Evolutionary conservation across 2,329 filamentous ascomycete species (phyloP).

Genomic region (Calonectria multiphialidica): DNA sequence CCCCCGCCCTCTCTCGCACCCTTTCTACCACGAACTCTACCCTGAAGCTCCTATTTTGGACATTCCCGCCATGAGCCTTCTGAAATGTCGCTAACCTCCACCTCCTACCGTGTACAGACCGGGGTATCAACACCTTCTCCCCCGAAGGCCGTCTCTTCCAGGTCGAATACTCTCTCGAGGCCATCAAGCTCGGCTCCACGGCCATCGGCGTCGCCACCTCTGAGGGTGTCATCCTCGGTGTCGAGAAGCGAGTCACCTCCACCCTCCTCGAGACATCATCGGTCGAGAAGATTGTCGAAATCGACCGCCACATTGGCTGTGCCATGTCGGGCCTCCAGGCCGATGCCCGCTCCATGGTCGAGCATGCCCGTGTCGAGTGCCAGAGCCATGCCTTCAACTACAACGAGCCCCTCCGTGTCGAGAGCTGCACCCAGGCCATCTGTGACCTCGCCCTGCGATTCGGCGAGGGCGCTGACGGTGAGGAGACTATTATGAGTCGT

Average conservation of each 20-base stretch:
- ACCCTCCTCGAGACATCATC: slow-evolving; percentile 97
- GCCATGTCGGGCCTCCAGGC: slow-evolving; percentile 99
- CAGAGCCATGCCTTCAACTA: slow-evolving; percentile 99
- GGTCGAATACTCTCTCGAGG: slow-evolving; percentile 99
- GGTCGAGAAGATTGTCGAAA: slow-evolving; percentile 99
- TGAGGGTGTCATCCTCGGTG: slow-evolving; percentile 94
- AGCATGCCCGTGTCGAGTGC: slow-evolving; percentile 97
- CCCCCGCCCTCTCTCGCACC: slow-evolving; percentile 29
- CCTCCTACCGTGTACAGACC: slow-evolving; percentile 70
- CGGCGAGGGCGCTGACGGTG: slow-evolving; percentile 95
- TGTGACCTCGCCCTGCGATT: slow-evolving; percentile 97
- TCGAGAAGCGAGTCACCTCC: slow-evolving; percentile 98
- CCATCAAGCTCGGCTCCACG: slow-evolving; percentile 98
- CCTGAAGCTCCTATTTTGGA: neutral
- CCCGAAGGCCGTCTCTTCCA: slow-evolving; percentile 99
- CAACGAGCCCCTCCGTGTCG: slow-evolving; percentile 92
- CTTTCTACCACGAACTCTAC: slow-evolving; percentile 41
- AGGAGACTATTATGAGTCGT: slow-evolving; percentile 98
- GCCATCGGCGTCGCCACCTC: slow-evolving; percentile 98
- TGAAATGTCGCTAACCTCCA: slow-evolving; percentile 31
- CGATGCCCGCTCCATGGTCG: slow-evolving; percentile 96
- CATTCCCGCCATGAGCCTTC: neutral
- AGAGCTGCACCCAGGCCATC: slow-evolving; percentile 99
- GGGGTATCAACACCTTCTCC: slow-evolving; percentile 99
- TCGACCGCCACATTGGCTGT: slow-evolving; percentile 98